Evolutionary conservation across 108 stramenopile genomes (phyloP), one percentile per base, ranked within the genome.

Genomic region (Cyclostephanos invisitatus): DNA sequence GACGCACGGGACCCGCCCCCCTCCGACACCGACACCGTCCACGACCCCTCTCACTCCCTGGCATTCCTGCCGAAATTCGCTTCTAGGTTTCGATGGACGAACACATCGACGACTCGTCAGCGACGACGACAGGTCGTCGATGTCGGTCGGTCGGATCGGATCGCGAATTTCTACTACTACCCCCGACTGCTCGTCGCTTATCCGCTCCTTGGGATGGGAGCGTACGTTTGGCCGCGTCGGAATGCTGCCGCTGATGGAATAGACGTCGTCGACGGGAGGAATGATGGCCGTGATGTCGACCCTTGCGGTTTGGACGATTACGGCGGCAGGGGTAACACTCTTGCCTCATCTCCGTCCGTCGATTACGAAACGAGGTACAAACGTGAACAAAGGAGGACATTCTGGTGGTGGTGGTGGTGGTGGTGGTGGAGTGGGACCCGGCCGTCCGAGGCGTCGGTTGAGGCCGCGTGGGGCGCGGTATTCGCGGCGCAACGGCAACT

Each of bases 81-180:
- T 37, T 69, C 77, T 5, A 71, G 64, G 32, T 69, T 78, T 25
- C 42, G 63, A 61, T 78, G 69, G 62, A 70, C 70, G 22, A 78
- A 54, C 46, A 60, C 76, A 11, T 70, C 69, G 11, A 69, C 70
- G 48, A 77, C 70, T 65, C 69, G 76, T 17, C 64, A 68, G 12
- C 64, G n/a, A 64, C 35, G 64, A 9, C 25, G 21, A 54, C 53
- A 9, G 1, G 68, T 18, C 53, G 71, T 18, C 35, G 29, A 60
- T 2, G 15, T 35, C 54, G 71, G 40, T 9, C 22, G 40, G 25
- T 37, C 20, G 38, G 47, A 72, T 14, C 38, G 62, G 48, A 8
- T 40, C 25, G 32, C 21, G 6, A 59, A 15, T 29, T 35, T 15
- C 15, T 46, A 46, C 44, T 42, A 9, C 40, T 46, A 46, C 44